phyloP scores from a whole-genome alignment of 2,329 filamentous ascomycete genomes.

The Penicillium sp. region DNA sequence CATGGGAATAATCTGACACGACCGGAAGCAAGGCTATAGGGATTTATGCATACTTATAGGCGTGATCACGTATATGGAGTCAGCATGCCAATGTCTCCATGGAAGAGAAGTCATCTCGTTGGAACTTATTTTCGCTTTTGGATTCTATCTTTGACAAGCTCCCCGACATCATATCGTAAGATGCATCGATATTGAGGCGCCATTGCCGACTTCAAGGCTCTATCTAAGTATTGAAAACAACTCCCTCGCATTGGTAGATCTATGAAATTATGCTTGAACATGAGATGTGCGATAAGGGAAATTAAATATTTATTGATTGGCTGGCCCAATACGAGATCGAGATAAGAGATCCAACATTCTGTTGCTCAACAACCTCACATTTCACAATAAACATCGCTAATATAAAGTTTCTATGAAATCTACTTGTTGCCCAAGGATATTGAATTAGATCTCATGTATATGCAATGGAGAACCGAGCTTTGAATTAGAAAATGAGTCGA shows the following conservation, averaged over 20 bases:
- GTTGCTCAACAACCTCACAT: background rate
- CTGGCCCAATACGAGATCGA: background rate
- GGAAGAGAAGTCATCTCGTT: too few species aligned
- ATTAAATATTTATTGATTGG: constrained; percentile 17
- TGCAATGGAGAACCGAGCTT: background rate
- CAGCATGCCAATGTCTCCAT: too few species aligned
- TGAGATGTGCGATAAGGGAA: background rate
- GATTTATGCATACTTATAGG: too few species aligned
- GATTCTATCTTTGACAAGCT: background rate
- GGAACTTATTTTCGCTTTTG: too few species aligned
- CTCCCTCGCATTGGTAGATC: background rate
- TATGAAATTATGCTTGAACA: background rate
- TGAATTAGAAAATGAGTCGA: background rate
- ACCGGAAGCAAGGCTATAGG: too few species aligned
- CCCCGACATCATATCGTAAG: constrained; percentile 1
- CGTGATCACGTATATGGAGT: too few species aligned
- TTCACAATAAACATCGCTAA: background rate
- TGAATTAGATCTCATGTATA: background rate
- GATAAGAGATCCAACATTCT: constrained; percentile 16
- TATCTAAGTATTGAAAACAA: too few species aligned
- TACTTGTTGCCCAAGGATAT: too few species aligned
- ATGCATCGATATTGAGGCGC: background rate
- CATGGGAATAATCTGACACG: too few species aligned
- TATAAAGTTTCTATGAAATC: background rate
- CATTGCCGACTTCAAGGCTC: background rate